Percentiles rank a stretch among this genome's conserved stretches.
Evolutionary conservation across 768 basidiomycete species (phyloP).

Genomic region (Collybia nuda): DNA sequence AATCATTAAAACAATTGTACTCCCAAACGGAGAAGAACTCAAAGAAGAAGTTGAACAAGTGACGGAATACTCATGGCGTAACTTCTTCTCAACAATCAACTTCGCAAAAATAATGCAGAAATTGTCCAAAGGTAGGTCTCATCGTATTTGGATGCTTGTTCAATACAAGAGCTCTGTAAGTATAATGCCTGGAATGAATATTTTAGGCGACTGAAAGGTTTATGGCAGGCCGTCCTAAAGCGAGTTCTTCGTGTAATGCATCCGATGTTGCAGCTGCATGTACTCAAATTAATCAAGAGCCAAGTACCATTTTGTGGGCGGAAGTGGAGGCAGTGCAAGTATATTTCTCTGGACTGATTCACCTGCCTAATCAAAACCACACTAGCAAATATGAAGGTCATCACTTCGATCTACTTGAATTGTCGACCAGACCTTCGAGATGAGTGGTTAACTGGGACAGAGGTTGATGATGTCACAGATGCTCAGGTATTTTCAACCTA

Average conservation of each 20-base stretch:
- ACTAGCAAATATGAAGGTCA: slow-evolving; percentile 98
- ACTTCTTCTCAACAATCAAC: slow-evolving; percentile 96
- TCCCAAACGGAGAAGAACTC: slow-evolving; percentile 73
- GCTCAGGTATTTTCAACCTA: slow-evolving; percentile 61
- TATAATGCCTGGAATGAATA: background rate
- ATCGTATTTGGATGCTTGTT: slow-evolving; percentile 93
- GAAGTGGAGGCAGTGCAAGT: slow-evolving; percentile 95
- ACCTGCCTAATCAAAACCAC: slow-evolving; percentile 3
- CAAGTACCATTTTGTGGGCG: slow-evolving; percentile 98
- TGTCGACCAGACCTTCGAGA: slow-evolving; percentile 96
- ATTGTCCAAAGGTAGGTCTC: slow-evolving; percentile 90
- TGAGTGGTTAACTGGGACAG: slow-evolving; percentile 94
- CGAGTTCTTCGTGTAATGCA: slow-evolving; percentile 93
- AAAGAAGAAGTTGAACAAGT: slow-evolving; percentile 92
- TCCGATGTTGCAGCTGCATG: slow-evolving; percentile 89
- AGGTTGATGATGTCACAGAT: slow-evolving; percentile 90
- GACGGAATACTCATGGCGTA: slow-evolving; percentile 95
- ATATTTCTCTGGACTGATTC: slow-evolving; percentile 3
- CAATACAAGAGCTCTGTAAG: slow-evolving; percentile 97
- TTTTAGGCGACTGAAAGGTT: background rate
- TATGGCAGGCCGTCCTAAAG: slow-evolving; percentile 86
- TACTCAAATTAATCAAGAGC: slow-evolving; percentile 96
- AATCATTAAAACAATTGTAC: slow-evolving; percentile 49
- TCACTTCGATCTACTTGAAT: slow-evolving; percentile 96
- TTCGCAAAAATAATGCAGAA: slow-evolving; percentile 99